Conservation (phyloP, 306 rosid species). For the Sphenostylis stenocarpa region DNA sequence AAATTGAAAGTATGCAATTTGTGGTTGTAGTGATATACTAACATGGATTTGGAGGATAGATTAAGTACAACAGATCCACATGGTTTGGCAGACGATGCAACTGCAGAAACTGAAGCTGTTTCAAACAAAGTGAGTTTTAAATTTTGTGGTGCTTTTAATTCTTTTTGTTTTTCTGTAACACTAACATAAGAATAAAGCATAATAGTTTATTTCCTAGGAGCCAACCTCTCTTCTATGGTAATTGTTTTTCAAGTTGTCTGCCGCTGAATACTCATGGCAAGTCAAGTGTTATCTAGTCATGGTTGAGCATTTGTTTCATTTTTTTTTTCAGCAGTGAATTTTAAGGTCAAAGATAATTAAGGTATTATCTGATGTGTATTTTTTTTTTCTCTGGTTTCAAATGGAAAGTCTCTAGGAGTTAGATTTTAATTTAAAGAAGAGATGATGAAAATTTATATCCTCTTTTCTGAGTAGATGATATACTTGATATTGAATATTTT, state of each 20-base stretch:
- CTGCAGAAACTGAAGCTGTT: neutral
- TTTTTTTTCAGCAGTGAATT: too few relatives aligned
- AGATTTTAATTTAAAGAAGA: neutral
- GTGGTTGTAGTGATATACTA: conserved; percentile 8
- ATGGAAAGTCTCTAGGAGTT: neutral
- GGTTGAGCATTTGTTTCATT: neutral
- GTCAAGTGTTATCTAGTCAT: neutral
- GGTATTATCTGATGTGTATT: neutral
- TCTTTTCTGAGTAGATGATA: too few relatives aligned
- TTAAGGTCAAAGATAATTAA: neutral
- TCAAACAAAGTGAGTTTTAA: neutral
- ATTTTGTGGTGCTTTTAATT: neutral
- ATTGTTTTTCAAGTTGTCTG: neutral
- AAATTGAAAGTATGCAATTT: neutral
- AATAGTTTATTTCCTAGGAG: neutral
- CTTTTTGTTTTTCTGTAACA: neutral
- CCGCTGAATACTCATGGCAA: neutral
- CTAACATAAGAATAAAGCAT: neutral
- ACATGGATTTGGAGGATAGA: neutral
- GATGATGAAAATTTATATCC: neutral
- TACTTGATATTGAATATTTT: too few relatives aligned
- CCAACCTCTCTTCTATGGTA: neutral
- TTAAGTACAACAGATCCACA: neutral
- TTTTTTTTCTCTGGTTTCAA: neutral
- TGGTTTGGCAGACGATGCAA: neutral